Percentiles rank a stretch among this genome's conserved stretches.
Conservation (phyloP, 1,284 basidiomycete species). For the Microbotryomycetes sp. region DNA sequence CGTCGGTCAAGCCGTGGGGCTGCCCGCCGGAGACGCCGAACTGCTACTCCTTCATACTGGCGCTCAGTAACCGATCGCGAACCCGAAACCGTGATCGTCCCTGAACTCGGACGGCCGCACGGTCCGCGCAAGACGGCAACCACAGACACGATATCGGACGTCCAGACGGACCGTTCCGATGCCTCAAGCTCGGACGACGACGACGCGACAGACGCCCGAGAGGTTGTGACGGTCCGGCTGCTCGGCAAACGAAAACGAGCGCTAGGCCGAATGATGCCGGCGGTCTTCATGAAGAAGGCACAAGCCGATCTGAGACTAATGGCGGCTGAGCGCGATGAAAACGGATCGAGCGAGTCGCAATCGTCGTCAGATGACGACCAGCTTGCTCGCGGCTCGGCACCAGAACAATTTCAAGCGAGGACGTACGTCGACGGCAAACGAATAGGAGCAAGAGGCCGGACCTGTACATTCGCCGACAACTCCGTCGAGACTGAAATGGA, state of each 20-base stretch:
- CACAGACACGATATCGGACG: neutral
- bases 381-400: neutral
- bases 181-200: neutral
- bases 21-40: neutral
- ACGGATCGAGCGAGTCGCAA: constrained; percentile 10
- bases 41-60: neutral
- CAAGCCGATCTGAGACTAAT: constrained; percentile 32
- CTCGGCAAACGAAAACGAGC: constrained; percentile 23
- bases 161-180: neutral
- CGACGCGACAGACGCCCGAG: constrained; percentile 2
- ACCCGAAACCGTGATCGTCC: neutral
- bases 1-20: no score
- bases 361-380: constrained; percentile 29
- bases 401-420: neutral
- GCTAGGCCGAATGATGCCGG: constrained; percentile 34
- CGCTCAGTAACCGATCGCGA: constrained; percentile 12
- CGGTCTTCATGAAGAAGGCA: constrained; percentile 33
- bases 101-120: neutral
- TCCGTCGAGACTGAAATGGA: constrained; percentile 18
- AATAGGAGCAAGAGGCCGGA: neutral
- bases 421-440: neutral
- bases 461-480: constrained; percentile 26
- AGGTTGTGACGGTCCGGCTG: constrained; percentile 12
- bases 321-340: constrained; percentile 24
- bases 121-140: neutral